Evolutionary conservation across 2,329 filamentous ascomycete species (phyloP).

Genomic region (Clonostachys sp.): DNA sequence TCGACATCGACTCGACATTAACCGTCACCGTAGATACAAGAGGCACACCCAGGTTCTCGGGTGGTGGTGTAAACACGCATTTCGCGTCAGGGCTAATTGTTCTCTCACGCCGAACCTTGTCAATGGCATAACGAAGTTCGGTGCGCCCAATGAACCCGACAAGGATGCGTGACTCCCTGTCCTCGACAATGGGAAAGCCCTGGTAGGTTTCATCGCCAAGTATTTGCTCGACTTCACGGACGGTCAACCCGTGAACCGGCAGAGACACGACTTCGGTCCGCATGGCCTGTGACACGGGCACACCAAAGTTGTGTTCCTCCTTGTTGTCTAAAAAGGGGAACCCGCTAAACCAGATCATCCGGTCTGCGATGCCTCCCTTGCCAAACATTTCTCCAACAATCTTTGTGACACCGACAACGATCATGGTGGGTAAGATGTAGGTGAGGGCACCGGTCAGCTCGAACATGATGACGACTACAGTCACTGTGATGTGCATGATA

Average conservation of each 20-base stretch:
- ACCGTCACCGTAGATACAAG: conserved; percentile 47
- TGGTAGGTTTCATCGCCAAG: conserved; percentile 78
- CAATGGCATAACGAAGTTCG: conserved; percentile 86
- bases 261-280: conserved; percentile 70
- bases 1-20: conserved; percentile 48
- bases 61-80: conserved; percentile 65
- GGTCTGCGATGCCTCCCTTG: conserved; percentile 94
- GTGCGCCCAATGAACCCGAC: conserved; percentile 91
- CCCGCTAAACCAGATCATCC: conserved; percentile 98
- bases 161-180: conserved; percentile 63
- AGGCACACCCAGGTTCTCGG: conserved; percentile 14
- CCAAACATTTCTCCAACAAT: conserved; percentile 85
- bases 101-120: conserved; percentile 69
- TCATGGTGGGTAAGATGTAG: conserved; percentile 98
- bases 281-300: conserved; percentile 90
- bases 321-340: conserved; percentile 97
- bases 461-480: conserved; percentile 99
- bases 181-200: conserved; percentile 88
- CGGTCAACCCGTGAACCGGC: conserved; percentile 66
- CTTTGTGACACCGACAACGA: conserved; percentile 95
- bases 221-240: conserved; percentile 73
- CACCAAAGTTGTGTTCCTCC: conserved; percentile 94
- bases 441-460: conserved; percentile 95
- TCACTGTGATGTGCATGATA: conserved; percentile 97
- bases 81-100: conserved; percentile 61